Percentiles rank a stretch among this genome's conserved stretches.
phyloP scores from a whole-genome alignment of 805 yeast genomes.

The Wickerhamomyces chaumierensis region DNA sequence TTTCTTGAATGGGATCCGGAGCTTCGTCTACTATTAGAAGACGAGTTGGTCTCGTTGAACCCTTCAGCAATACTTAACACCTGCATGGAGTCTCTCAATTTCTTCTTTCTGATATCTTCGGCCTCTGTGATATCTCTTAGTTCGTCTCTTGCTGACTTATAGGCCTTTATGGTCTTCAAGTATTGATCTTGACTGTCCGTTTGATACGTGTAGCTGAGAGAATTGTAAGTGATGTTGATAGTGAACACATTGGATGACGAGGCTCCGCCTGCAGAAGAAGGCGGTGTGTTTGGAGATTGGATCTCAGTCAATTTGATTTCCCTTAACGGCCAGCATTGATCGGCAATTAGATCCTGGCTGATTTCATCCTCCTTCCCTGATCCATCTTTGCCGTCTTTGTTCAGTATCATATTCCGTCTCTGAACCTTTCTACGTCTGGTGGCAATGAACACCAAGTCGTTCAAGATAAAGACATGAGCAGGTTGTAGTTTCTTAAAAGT shows the following conservation, averaged over 20 bases:
- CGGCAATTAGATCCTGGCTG: conserved; percentile 41
- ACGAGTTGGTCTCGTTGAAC: not conserved
- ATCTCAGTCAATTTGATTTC: conserved; percentile 32
- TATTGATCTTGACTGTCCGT: conserved; percentile 52
- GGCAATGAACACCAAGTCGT: conserved; percentile 70
- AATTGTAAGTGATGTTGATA: conserved; percentile 35
- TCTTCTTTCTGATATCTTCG: conserved; percentile 33
- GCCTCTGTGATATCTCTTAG: conserved; percentile 42
- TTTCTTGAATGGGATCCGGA: conserved; percentile 4
- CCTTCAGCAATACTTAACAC: conserved; percentile 22
- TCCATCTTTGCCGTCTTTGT: too few relatives aligned
- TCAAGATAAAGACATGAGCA: conserved; percentile 64
- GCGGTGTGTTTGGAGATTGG: conserved; percentile 1
- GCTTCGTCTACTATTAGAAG: not conserved
- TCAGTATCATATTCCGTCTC: not conserved
- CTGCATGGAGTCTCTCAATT: conserved; percentile 32
- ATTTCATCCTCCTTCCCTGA: too few relatives aligned
- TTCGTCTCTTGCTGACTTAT: conserved; percentile 52
- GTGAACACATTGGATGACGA: conserved; percentile 19
- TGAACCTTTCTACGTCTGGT: conserved; percentile 34
- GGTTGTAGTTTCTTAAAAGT: conserved; percentile 74
- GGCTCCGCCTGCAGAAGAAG: too few relatives aligned
- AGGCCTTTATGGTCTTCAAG: conserved; percentile 39
- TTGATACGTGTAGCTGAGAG: conserved; percentile 43
- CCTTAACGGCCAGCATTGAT: conserved; percentile 67